Conservation (phyloP, 495 filamentous ascomycete species). For the Penicillium cinerascens region DNA sequence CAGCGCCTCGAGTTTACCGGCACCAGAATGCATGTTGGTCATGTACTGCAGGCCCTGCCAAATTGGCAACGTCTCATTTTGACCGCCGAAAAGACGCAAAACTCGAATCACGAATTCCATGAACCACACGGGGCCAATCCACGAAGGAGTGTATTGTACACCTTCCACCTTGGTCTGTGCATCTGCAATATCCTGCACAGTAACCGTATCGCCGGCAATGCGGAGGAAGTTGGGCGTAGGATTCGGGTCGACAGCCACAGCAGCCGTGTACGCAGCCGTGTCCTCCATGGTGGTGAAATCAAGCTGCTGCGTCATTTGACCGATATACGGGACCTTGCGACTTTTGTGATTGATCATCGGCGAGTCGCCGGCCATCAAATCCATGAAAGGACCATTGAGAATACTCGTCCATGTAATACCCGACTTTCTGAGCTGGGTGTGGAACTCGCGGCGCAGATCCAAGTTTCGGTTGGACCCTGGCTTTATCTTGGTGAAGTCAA, state of each 20-base stretch:
- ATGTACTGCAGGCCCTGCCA: conserved; percentile 17
- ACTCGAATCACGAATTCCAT: conserved; percentile 3
- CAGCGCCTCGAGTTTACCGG: conserved; percentile 6
- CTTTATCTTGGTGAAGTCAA: conserved; percentile 12
- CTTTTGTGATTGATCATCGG: conserved; percentile 11
- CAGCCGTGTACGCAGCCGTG: conserved; percentile 12
- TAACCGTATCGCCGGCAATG: conserved; percentile 9
- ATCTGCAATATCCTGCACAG: conserved; percentile 4
- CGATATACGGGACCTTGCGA: conserved; percentile 7
- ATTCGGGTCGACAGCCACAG: conserved; percentile 8
- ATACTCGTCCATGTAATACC: conserved; percentile 14
- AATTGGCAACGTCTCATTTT: conserved; percentile 5
- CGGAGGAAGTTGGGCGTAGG: conserved; percentile 12
- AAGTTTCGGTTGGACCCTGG: conserved; percentile 12
- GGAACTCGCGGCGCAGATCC: conserved; percentile 11
- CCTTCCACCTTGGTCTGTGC: conserved; percentile 10
- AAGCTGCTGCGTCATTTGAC: conserved; percentile 1
- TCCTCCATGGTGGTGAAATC: conserved; percentile 12
- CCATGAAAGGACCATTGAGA: conserved; percentile 13
- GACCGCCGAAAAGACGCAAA: conserved; percentile 6
- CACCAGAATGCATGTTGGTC: conserved; percentile 10
- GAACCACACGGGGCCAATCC: conserved; percentile 6
- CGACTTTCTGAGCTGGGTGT: neutral
- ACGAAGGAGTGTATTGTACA: conserved; percentile 2
- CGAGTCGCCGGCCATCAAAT: conserved; percentile 8